Evolutionary conservation across 768 basidiomycete genomes (phyloP).

Genomic region (Boletus rex-veris): DNA sequence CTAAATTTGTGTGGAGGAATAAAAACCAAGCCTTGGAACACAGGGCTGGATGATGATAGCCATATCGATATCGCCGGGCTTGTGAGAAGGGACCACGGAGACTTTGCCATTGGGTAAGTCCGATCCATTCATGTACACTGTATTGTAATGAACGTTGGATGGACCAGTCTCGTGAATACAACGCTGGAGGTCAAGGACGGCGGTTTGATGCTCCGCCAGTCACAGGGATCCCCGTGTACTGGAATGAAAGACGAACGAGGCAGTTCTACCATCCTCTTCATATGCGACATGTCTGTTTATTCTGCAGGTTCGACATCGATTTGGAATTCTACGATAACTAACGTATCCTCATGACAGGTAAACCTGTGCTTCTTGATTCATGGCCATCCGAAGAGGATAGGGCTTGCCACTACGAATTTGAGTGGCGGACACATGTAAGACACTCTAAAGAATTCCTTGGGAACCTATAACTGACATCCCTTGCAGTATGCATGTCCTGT

Average conservation of each 20-base stretch:
- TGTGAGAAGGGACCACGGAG: constrained; percentile 56
- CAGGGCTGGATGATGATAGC: constrained; percentile 45
- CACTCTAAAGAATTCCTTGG: neutral
- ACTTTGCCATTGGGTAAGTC: constrained; percentile 69
- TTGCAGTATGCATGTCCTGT: constrained; percentile 69
- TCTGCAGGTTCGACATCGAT: constrained; percentile 39
- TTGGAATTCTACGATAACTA: neutral
- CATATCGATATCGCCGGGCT: constrained; percentile 58
- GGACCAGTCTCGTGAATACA: constrained; percentile 45
- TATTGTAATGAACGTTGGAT: neutral
- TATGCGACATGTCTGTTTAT: constrained; percentile 67
- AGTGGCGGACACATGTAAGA: constrained; percentile 80
- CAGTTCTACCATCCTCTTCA: constrained; percentile 70
- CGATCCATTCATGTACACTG: neutral
- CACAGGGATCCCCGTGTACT: constrained; percentile 63
- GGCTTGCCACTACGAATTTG: constrained; percentile 76
- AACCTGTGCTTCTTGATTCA: constrained; percentile 57
- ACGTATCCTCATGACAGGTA: constrained; percentile 29
- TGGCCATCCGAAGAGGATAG: constrained; percentile 57
- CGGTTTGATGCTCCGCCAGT: constrained; percentile 53
- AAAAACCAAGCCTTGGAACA: constrained; percentile 53
- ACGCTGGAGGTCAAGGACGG: constrained; percentile 54
- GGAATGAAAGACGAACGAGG: constrained; percentile 42
- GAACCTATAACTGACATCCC: neutral
- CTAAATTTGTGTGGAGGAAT: constrained; percentile 66